Evolutionary conservation across 805 yeast genomes (phyloP).

Genomic region (Lipomyces oligophaga): DNA sequence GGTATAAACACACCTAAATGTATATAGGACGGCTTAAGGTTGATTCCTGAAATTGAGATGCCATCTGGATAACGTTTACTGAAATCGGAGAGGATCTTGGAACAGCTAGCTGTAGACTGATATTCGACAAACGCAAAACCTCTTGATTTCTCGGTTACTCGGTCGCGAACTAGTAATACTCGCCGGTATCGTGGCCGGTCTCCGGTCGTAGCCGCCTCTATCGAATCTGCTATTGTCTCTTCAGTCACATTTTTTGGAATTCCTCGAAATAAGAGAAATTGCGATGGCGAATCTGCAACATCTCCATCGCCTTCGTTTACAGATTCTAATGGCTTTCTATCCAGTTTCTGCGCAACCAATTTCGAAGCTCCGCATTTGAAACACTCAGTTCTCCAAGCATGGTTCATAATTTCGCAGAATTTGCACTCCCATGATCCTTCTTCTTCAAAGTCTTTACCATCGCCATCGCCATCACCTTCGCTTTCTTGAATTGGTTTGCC

Average conservation of each 20-base stretch:
- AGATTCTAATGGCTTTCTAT: too few species aligned
- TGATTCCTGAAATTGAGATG: not conserved
- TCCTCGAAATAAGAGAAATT: not conserved
- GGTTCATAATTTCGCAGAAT: too few species aligned
- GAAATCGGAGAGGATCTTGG: not conserved
- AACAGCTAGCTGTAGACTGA: conserved; percentile 13
- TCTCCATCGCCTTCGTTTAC: not conserved
- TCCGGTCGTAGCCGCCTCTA: not conserved
- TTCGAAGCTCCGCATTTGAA: too few species aligned
- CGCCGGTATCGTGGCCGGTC: conserved; percentile 7
- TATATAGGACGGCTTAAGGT: conserved; percentile 6
- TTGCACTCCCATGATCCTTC: too few species aligned
- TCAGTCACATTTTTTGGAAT: not conserved
- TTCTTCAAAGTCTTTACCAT: too few species aligned
- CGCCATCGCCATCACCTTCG: too few species aligned
- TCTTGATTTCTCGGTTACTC: conserved; percentile 4
- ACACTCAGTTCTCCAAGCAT: too few species aligned
- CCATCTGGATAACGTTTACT: not conserved
- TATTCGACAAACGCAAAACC: conserved; percentile 27
- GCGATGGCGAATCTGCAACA: not conserved
- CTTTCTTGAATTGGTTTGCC: too few species aligned
- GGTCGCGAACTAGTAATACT: conserved; percentile 20
- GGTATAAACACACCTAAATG: conserved; percentile 30
- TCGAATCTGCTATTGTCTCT: not conserved
- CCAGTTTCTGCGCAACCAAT: too few species aligned